phyloP scores from a whole-genome alignment of 1,139 yeast genomes.

The Ogataea hybrid region DNA sequence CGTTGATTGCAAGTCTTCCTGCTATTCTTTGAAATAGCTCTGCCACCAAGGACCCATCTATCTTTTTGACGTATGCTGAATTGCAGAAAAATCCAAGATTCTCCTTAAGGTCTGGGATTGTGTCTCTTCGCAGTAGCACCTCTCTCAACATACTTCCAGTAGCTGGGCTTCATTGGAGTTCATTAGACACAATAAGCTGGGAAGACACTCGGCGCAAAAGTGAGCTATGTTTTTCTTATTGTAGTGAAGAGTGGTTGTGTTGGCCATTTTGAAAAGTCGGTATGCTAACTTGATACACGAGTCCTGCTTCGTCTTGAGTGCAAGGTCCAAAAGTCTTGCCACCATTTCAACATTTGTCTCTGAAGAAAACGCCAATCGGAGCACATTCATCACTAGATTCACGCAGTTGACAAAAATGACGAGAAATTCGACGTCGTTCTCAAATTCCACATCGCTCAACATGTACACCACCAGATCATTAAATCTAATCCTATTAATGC shows the following conservation, averaged over 20 bases:
- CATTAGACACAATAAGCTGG: constrained; percentile 17
- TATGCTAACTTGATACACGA: constrained; percentile 5
- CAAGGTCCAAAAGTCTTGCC: constrained; percentile 15
- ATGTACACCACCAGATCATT: constrained; percentile 33
- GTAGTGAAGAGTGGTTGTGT: constrained; percentile 23
- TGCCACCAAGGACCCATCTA: constrained; percentile 10
- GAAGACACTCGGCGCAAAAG: constrained; percentile 26
- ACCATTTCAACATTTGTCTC: constrained; percentile 27
- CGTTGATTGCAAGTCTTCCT: constrained; percentile 17
- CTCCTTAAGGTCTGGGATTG: constrained; percentile 14
- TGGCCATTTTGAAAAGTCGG: constrained; percentile 23
- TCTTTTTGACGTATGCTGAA: constrained; percentile 13
- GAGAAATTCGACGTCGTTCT: constrained; percentile 12
- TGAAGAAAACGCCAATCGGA: constrained; percentile 28
- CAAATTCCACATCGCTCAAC: constrained; percentile 17
- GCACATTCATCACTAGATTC: constrained; percentile 20
- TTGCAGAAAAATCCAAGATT: constrained; percentile 24
- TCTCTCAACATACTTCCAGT: constrained; percentile 18
- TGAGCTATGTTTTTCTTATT: constrained; percentile 25
- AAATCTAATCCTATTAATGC: constrained; percentile 36
- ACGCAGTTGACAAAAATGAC: constrained; percentile 13
- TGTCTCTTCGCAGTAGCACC: constrained; percentile 22
- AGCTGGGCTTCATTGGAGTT: neutral
- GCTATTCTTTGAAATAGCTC: constrained; percentile 19
- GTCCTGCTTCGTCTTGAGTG: neutral